Percentiles rank a stretch among this genome's conserved stretches.
Conservation (phyloP, 257 asterid species). For the Nicotiana obtusifolia region DNA sequence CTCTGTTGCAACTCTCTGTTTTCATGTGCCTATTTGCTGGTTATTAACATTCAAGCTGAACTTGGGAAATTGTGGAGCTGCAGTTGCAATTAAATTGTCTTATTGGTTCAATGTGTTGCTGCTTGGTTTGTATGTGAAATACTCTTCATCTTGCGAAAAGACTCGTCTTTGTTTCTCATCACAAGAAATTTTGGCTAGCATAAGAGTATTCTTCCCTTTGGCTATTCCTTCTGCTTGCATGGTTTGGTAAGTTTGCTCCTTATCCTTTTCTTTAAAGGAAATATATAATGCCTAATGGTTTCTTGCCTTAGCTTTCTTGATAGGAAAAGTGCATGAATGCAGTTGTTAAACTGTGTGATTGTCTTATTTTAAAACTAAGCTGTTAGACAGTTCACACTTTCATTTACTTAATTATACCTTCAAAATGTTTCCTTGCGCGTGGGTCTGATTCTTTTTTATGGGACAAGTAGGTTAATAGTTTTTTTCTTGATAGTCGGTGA, state of each 20-base stretch:
- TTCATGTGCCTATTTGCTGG: conserved; percentile 20
- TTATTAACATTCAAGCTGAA: conserved; percentile 8
- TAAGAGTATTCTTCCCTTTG: conserved; percentile 10
- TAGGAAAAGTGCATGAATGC: neutral
- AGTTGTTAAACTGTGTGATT: too few species aligned
- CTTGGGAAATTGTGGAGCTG: conserved; percentile 18
- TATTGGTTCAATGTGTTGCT: conserved; percentile 11
- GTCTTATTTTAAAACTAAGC: too few species aligned
- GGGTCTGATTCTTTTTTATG: neutral
- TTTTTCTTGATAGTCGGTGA: neutral
- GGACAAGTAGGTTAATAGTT: neutral
- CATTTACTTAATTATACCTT: neutral
- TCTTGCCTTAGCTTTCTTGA: neutral
- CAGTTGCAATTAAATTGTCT: conserved; percentile 13
- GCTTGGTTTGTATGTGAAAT: conserved; percentile 7
- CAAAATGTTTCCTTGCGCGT: neutral
- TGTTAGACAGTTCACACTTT: too few species aligned
- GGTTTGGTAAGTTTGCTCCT: conserved; percentile 10
- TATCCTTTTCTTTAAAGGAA: too few species aligned
- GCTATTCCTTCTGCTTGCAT: conserved; percentile 22
- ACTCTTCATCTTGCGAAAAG: conserved; percentile 15
- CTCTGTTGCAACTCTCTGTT: conserved; percentile 4
- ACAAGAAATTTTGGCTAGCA: conserved; percentile 8
- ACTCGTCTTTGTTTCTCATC: conserved; percentile 3
- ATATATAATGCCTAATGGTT: neutral